These are phyloP conservation scores for Ogataea polymorpha DNA, from an alignment of 805 yeast genomes.

Conservation along the genomic window DNA sequence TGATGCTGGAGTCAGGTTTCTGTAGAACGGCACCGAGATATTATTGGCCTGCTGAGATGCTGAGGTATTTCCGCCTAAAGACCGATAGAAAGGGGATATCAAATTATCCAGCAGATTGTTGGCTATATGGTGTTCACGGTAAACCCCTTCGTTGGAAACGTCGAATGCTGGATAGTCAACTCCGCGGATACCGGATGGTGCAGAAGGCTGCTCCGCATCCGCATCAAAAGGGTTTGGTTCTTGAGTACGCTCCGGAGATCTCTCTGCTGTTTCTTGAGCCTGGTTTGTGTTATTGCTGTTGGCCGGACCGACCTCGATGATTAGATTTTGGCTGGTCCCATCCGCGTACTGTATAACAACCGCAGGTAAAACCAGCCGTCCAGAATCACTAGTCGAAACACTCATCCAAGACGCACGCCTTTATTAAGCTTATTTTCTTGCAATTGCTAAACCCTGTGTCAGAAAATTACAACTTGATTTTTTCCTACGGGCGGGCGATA, in stretches of 20 bases:
- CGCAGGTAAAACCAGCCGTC: slow-evolving; percentile 30
- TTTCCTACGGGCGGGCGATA: slow-evolving; percentile 5
- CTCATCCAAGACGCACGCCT: slow-evolving; percentile 3
- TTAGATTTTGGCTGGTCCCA: slow-evolving; percentile 28
- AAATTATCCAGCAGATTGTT: slow-evolving; percentile 24
- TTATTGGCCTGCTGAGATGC: neutral
- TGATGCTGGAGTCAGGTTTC: slow-evolving; percentile 3
- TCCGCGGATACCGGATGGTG: slow-evolving; percentile 28
- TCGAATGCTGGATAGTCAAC: slow-evolving; percentile 37
- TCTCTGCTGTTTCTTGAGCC: slow-evolving; percentile 1
- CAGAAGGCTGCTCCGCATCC: neutral
- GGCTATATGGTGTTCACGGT: slow-evolving; percentile 23
- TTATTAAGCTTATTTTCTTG: neutral
- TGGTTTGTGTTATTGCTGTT: slow-evolving; percentile 4
- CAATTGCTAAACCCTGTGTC: slow-evolving; percentile 1
- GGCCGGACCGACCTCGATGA: slow-evolving; percentile 32
- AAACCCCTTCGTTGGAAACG: slow-evolving; percentile 33
- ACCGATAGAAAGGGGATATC: slow-evolving; percentile 25
- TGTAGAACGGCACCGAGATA: slow-evolving; percentile 3
- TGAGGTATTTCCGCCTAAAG: slow-evolving; percentile 16
- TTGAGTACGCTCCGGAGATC: slow-evolving; percentile 1
- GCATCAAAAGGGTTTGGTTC: neutral
- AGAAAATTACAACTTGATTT: slow-evolving; percentile 5
- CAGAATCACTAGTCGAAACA: slow-evolving; percentile 15
- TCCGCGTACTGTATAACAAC: slow-evolving; percentile 30